Base-by-base conservation (phyloP, 139 green algal species). In the Edaphochlamys debaryana region DNA sequence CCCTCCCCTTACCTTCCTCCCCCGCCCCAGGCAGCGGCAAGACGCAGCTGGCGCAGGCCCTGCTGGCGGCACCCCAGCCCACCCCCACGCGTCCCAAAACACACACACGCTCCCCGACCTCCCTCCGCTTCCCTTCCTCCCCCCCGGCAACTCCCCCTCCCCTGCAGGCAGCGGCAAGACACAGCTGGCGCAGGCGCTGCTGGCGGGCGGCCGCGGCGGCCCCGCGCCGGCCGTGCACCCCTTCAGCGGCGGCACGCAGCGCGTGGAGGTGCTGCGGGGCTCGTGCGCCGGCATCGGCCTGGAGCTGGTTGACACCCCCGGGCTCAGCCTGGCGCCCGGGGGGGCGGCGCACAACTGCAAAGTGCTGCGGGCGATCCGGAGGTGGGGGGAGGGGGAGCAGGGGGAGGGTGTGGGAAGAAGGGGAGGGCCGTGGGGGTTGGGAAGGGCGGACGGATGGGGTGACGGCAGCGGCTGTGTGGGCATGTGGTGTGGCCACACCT, bases 251-350 rank as follows among this genome's bases (percentile, higher is more conserved):
- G 73, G 68, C 45, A 91, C 90, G 0, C 84, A 78, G 38, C 34
- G 67, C 5, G 80, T 89, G 25, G 41, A 66, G 30, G 75, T 91
- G 27, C 37, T 73, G 15, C 67, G 58, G 34, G 90, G 86, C 3
- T 38, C 41, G 1, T 78, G 79, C 30, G 56, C 80, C 32, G 90
- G 90, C 48, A 73, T 90, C 20, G 56, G 30, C 0, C 68, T 93
- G 36, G 82, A 74, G n/a, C 63, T 90, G 41, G 69, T 93, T 0
- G 90, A 93, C 80, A 93, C 90, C 1, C 90, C 90, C 3, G 90
- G 90, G 4, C 82, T 93, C 37, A 66, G 68, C 19, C 80, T 86
- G 19, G 85, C 82, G 32, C 83, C 87, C 23, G 77, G 67, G 27
- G 90, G 64, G 13, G 37, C 77, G 32, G 79, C 67, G 27, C 45